Conservation (phyloP, 345 rosid genomes). For the Lepidium didymum region DNA sequence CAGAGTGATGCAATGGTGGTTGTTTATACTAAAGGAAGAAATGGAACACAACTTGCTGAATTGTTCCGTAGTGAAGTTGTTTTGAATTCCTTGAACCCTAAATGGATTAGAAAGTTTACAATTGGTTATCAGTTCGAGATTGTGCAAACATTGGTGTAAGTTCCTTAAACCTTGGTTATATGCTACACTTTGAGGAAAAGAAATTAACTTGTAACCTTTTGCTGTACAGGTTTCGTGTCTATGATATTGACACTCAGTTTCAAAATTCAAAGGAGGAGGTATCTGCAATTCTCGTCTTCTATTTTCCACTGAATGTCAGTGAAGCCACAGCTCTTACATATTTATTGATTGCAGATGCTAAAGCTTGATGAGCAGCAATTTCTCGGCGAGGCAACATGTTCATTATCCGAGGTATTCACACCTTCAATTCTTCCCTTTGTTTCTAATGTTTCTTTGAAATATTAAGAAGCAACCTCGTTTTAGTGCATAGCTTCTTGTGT, state of each 20-base stretch:
- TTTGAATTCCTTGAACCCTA: constrained; percentile 71
- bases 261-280: constrained; percentile 74
- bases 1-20: constrained; percentile 94
- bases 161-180: background rate
- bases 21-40: constrained; percentile 54
- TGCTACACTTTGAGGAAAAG: background rate
- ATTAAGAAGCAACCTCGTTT: background rate
- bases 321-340: background rate
- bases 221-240: constrained; percentile 54
- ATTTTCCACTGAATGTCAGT: background rate
- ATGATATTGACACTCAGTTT: constrained; percentile 76
- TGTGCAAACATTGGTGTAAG: constrained; percentile 80
- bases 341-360: constrained; percentile 33
- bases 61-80: constrained; percentile 73
- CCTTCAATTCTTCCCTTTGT: background rate
- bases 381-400: constrained; percentile 71
- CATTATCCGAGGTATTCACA: constrained; percentile 47
- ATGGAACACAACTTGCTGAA: constrained; percentile 51
- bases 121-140: constrained; percentile 60
- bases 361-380: constrained; percentile 64
- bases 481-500: background rate
- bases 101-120: constrained; percentile 56
- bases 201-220: background rate
- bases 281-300: background rate
- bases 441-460: background rate